Evolutionary conservation across 2,329 filamentous ascomycete species (phyloP).

Genomic region (Neopestalotiopsis sp.): DNA sequence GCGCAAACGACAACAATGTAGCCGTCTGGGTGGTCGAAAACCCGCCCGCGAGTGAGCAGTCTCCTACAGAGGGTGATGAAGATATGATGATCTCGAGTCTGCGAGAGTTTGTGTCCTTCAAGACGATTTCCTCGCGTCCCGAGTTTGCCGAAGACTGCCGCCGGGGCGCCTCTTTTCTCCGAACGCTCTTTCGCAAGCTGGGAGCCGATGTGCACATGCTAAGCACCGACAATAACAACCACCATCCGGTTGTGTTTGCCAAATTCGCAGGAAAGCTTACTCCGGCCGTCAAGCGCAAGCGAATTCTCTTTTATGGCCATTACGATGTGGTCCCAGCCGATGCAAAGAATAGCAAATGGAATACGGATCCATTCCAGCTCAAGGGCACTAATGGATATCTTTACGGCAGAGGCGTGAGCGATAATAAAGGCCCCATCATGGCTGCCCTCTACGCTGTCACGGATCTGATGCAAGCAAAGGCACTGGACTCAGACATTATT

Average conservation of each 20-base stretch:
- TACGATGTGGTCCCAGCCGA: conserved; percentile 97
- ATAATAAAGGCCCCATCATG: conserved; percentile 96
- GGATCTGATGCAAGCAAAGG: conserved; percentile 84
- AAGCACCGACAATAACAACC: conserved; percentile 72
- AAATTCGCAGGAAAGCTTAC: conserved; percentile 80
- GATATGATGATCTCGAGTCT: conserved; percentile 73
- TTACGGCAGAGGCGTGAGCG: conserved; percentile 94
- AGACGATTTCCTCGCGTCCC: conserved; percentile 85
- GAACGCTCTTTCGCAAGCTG: conserved; percentile 88
- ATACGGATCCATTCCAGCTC: conserved; percentile 86
- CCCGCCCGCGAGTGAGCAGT: conserved; percentile 44
- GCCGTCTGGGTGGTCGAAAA: conserved; percentile 82
- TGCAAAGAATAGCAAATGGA: conserved; percentile 82
- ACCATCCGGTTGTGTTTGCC: conserved; percentile 93
- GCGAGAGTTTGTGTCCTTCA: conserved; percentile 87
- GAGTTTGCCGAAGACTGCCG: conserved; percentile 92
- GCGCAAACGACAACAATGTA: conserved; percentile 89
- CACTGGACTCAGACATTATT: conserved; percentile 84
- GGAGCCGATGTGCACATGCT: conserved; percentile 90
- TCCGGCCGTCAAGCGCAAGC: conserved; percentile 72
- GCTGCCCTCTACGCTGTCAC: conserved; percentile 93
- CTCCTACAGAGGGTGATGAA: conserved; percentile 44
- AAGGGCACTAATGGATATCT: conserved; percentile 90
- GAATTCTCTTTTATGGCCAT: conserved; percentile 95
- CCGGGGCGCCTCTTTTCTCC: conserved; percentile 88